Evolutionary conservation across 176 grass and related monocot genomes (phyloP), one percentile per base, ranked within the genome.

Genomic region (Dendrocalamus sinicus): DNA sequence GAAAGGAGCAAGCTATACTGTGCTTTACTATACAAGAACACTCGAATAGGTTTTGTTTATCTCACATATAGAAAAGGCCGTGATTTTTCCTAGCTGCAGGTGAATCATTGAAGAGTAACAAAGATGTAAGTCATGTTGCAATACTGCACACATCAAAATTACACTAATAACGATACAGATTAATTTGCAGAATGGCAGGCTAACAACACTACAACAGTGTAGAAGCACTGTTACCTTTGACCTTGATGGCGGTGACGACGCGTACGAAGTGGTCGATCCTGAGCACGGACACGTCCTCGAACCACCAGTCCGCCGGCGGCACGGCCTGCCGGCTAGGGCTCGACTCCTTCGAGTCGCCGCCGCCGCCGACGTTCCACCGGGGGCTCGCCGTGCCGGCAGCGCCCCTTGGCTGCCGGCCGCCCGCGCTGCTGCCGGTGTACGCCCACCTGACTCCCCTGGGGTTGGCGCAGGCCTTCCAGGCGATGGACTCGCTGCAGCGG

Each of bases 381-480:
- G 93, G 93, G 70, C 96, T 94, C 11, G 85, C 79, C 35, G 78
- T 65, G 20, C 76, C 73, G 15, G 40, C 55, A 12, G 22, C 68
- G 41, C 14, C 51, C 63, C 85, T 73, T 16, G 54, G 57, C 52
- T 82, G 55, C 46, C 84, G 47, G 15, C 75, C 81, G 9, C 80
- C 47, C 8, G 64, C 77, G 1, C 41, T 70, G 23, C 69, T 19
- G 26, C 91, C 93, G 22, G 93, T 98, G 90, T 99, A 99, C 0
- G 93, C 88, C 96, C 96, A 99, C 0, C 93, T 86, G 67, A 99
- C 94, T 6, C 93, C 93, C 40, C 92, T 82, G 7, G 96, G 96
- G 44, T 99, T 99, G 9, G 93, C 90, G 83, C 96, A 99, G 64
- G 96, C 93, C 88, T 96, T 99, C 96, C 96, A 99, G 0, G 96